Conservation (phyloP, 176 grass and related monocot genomes). For the Bolboschoenus planiculmis region DNA sequence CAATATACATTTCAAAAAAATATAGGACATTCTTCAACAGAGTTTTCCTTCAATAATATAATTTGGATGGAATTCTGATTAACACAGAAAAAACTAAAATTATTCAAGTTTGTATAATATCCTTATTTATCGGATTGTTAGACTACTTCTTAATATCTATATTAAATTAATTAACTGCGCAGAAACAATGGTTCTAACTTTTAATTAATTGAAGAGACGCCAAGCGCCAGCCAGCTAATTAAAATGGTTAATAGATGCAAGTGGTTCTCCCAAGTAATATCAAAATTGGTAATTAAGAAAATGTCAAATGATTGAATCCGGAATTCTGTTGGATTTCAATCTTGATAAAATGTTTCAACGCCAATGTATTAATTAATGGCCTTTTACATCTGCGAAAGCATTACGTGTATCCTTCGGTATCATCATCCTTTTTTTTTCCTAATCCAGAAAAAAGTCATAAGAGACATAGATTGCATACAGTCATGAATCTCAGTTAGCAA, state of each 20-base stretch:
- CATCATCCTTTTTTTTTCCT: too few relatives aligned
- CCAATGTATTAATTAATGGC: background rate
- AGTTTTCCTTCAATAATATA: background rate
- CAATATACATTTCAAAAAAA: background rate
- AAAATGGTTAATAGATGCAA: background rate
- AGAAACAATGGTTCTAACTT: too few relatives aligned
- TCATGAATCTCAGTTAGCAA: too few relatives aligned
- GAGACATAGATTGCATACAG: too few relatives aligned
- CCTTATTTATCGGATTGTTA: background rate
- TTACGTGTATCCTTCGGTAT: too few relatives aligned
- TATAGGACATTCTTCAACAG: background rate
- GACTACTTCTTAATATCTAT: background rate
- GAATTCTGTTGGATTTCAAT: background rate
- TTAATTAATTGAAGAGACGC: background rate
- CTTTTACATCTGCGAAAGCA: too few relatives aligned
- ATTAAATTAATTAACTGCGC: background rate
- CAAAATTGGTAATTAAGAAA: background rate
- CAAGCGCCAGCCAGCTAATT: background rate
- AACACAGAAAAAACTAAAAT: background rate
- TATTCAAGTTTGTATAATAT: background rate
- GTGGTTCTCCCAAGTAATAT: background rate
- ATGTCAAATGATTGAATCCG: background rate
- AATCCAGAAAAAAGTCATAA: too few relatives aligned
- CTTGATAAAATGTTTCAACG: background rate
- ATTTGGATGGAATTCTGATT: background rate